Evolutionary conservation across 495 filamentous ascomycete genomes (phyloP).

Genomic region (Xylona heveae): DNA sequence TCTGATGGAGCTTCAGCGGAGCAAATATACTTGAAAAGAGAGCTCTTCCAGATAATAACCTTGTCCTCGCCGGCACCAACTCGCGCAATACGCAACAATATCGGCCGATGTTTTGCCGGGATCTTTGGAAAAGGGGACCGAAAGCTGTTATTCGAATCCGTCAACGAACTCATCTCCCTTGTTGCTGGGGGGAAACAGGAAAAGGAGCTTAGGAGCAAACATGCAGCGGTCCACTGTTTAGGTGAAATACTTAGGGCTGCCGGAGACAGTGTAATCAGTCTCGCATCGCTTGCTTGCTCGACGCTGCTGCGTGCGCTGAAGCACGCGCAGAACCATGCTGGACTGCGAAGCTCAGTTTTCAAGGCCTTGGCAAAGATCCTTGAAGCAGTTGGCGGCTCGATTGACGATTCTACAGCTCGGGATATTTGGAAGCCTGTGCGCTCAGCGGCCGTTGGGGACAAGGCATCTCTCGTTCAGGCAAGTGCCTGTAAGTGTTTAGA

Average conservation of each 20-base stretch:
- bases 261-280: constrained; percentile 78
- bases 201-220: constrained; percentile 50
- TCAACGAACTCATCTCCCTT: constrained; percentile 67
- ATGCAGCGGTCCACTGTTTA: constrained; percentile 75
- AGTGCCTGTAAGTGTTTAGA: constrained; percentile 66
- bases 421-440: constrained; percentile 89
- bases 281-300: constrained; percentile 52
- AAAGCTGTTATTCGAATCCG: constrained; percentile 79
- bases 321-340: constrained; percentile 55
- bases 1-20: constrained; percentile 63
- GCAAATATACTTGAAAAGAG: constrained; percentile 73
- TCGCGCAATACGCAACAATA: constrained; percentile 72
- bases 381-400: constrained; percentile 44
- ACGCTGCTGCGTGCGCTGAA: constrained; percentile 64
- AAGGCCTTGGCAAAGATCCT: constrained; percentile 55
- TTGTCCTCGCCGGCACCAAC: constrained; percentile 69
- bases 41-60: constrained; percentile 76
- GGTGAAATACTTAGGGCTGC: constrained; percentile 77
- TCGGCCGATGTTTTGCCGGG: constrained; percentile 63
- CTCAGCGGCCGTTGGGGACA: constrained; percentile 55
- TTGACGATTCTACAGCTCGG: constrained; percentile 68
- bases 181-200: constrained; percentile 62
- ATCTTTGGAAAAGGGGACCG: constrained; percentile 78
- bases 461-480: constrained; percentile 59
- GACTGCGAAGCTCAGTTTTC: constrained; percentile 67